Conservation (phyloP, 768 basidiomycete species). For the Boletus patriciae region DNA sequence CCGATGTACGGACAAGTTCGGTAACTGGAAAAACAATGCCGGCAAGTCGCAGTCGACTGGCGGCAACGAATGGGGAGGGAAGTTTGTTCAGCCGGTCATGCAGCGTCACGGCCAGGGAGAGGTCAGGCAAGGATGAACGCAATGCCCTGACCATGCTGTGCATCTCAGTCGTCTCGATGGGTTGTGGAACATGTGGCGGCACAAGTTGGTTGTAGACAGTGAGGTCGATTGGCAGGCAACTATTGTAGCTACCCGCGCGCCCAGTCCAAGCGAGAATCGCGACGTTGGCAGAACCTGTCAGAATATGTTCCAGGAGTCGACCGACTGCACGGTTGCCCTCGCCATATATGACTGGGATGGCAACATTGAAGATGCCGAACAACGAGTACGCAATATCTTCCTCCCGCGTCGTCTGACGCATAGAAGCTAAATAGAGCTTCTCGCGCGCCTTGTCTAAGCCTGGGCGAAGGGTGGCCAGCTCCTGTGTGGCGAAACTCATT, state of each 20-base stretch:
- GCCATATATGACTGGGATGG: constrained; percentile 8
- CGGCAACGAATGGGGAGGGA: too few relatives aligned
- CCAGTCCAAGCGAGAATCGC: constrained; percentile 14
- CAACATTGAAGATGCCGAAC: constrained; percentile 6
- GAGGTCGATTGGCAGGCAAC: background rate
- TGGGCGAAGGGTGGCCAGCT: background rate
- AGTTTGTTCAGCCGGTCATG: background rate
- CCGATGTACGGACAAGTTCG: too few relatives aligned
- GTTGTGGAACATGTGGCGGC: background rate
- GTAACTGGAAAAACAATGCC: too few relatives aligned
- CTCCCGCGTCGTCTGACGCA: background rate
- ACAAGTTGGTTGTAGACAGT: background rate
- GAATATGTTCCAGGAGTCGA: constrained; percentile 7
- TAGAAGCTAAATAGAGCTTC: constrained; percentile 10
- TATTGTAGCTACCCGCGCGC: background rate
- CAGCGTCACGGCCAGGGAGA: background rate
- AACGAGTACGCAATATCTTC: constrained; percentile 13
- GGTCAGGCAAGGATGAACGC: background rate
- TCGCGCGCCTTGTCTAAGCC: constrained; percentile 7
- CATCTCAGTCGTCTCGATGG: background rate
- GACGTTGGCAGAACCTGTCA: background rate
- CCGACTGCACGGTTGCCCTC: constrained; percentile 7
- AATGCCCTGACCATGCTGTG: background rate
- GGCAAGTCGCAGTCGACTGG: too few relatives aligned
- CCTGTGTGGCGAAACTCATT: background rate